Conservation (phyloP, 495 filamentous ascomycete genomes). For the Neurospora sp. region DNA sequence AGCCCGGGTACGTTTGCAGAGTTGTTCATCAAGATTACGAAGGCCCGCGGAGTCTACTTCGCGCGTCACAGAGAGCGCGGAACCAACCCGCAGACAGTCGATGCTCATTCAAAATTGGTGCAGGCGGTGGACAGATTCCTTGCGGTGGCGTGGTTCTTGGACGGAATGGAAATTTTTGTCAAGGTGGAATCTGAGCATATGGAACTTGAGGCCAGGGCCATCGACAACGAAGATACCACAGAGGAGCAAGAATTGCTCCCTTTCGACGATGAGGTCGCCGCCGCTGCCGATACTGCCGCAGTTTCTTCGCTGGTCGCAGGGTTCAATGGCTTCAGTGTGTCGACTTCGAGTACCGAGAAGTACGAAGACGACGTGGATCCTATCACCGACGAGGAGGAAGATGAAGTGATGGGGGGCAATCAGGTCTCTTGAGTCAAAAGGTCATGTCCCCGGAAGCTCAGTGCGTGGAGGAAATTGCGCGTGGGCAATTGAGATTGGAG, state of each 20-base stretch:
- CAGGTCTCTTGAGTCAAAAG: too few relatives aligned
- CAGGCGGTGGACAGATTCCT: not conserved
- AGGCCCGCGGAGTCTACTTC: not conserved
- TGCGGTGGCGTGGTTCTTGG: not conserved
- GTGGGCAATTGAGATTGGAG: too few relatives aligned
- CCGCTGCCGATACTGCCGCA: not conserved
- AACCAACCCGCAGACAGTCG: too few relatives aligned
- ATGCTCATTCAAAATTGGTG: not conserved
- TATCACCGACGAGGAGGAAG: not conserved
- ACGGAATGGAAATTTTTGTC: not conserved
- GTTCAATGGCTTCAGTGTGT: not conserved
- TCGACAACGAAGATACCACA: too few relatives aligned
- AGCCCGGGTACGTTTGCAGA: not conserved
- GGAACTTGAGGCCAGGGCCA: not conserved
- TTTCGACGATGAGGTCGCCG: not conserved
- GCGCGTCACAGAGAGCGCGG: too few relatives aligned
- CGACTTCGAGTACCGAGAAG: not conserved
- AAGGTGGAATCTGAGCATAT: not conserved
- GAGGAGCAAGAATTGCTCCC: too few relatives aligned
- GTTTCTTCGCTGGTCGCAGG: not conserved
- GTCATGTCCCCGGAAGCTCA: too few relatives aligned
- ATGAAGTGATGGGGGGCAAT: not conserved
- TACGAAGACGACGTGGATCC: not conserved
- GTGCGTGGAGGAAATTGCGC: too few relatives aligned
- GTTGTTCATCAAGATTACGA: not conserved